Percentiles rank a stretch among this genome's conserved stretches.
Conservation (phyloP, 441 rosid species). For the Adansonia rubrostipa region DNA sequence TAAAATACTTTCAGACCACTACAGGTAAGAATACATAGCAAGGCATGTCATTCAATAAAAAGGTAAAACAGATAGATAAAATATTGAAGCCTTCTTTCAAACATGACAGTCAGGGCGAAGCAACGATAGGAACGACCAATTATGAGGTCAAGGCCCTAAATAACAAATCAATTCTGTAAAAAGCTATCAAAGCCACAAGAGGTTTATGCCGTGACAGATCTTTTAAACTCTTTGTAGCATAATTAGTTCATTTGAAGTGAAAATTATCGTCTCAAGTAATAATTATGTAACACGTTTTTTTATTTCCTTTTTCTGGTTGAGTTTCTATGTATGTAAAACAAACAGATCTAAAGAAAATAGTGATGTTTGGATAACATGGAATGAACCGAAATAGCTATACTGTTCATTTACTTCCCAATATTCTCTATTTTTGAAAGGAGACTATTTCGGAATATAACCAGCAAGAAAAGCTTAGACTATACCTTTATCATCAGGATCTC, state of each 20-base stretch:
- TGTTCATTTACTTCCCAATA: not conserved
- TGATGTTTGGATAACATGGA: not conserved
- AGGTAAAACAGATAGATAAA: too few relatives aligned
- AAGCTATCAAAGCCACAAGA: not conserved
- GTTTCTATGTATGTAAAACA: not conserved
- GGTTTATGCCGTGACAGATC: not conserved
- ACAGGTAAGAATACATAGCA: too few relatives aligned
- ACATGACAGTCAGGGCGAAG: not conserved
- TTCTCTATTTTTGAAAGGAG: not conserved
- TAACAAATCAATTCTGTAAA: not conserved
- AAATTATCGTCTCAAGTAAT: not conserved
- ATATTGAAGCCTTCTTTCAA: not conserved
- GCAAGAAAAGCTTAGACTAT: not conserved
- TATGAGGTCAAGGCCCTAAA: not conserved
- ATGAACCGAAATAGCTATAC: not conserved
- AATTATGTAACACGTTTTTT: not conserved
- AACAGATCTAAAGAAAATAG: not conserved
- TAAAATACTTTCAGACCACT: too few relatives aligned
- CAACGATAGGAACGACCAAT: not conserved
- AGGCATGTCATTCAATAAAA: too few relatives aligned
- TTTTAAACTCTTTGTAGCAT: not conserved
- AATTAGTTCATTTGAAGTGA: not conserved
- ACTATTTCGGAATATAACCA: not conserved
- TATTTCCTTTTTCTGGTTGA: not conserved
- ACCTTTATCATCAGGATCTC: constrained; percentile 94